Conservation (phyloP, 2,329 filamentous ascomycete genomes). For the Pezicula rhizophila region DNA sequence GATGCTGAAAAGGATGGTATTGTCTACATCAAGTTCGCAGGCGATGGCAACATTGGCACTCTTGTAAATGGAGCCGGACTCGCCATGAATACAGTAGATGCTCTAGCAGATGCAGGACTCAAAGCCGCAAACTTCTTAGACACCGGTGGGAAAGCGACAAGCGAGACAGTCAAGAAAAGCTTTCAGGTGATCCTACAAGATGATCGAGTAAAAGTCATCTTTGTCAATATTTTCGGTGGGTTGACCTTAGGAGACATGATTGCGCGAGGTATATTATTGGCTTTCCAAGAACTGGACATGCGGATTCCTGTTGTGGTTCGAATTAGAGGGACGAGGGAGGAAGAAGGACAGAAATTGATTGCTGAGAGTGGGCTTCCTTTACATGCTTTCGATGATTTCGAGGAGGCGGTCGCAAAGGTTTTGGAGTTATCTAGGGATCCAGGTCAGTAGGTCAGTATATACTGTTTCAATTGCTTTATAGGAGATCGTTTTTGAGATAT, state of each 20-base stretch:
- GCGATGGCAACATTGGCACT: slow-evolving; percentile 64
- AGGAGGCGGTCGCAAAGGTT: slow-evolving; percentile 63
- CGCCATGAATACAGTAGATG: slow-evolving; percentile 87
- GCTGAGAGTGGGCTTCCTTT: slow-evolving; percentile 60
- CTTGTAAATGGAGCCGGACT: slow-evolving; percentile 85
- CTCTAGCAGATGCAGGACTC: slow-evolving; percentile 62
- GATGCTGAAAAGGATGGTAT: slow-evolving; percentile 66
- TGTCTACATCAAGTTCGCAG: slow-evolving; percentile 63
- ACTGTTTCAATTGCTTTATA: too few species aligned
- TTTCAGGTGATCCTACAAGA: slow-evolving; percentile 72
- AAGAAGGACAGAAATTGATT: slow-evolving; percentile 60
- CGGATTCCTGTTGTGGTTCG: slow-evolving; percentile 71
- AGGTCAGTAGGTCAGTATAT: too few species aligned
- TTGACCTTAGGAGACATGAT: slow-evolving; percentile 68
- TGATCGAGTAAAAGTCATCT: slow-evolving; percentile 62
- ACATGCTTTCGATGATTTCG: slow-evolving; percentile 68
- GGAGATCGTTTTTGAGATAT: too few species aligned
- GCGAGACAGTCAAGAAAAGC: slow-evolving; percentile 69
- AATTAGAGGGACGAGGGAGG: slow-evolving; percentile 69
- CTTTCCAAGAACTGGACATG: slow-evolving; percentile 63
- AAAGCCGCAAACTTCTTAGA: slow-evolving; percentile 79
- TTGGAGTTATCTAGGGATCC: slow-evolving; percentile 46
- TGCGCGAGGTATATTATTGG: slow-evolving; percentile 65
- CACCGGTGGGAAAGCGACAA: slow-evolving; percentile 82
- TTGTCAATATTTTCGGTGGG: slow-evolving; percentile 67